A percentile compares a stretch with the other conserved stretches of the same genome.
Evolutionary conservation across 176 grass and related monocot genomes (phyloP).

Genomic region (Eragrostis nindensis): DNA sequence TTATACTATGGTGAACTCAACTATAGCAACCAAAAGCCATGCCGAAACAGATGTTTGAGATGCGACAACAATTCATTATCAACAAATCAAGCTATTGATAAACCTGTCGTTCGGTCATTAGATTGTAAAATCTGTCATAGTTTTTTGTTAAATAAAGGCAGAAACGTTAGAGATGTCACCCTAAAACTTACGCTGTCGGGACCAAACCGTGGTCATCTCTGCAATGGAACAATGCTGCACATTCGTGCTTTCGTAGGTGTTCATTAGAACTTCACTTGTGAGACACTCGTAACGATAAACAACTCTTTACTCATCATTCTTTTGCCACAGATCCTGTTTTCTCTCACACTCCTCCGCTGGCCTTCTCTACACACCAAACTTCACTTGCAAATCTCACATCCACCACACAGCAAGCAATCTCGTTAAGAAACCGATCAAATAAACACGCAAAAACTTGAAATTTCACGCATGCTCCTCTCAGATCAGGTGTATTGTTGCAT

Average conservation of each 20-base stretch:
- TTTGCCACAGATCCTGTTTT: neutral
- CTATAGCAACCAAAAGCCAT: too few relatives aligned
- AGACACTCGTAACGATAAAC: neutral
- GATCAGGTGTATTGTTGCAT: neutral
- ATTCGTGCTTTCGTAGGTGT: too few relatives aligned
- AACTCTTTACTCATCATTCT: slow-evolving; percentile 18
- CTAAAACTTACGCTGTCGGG: too few relatives aligned
- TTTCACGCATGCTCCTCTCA: neutral
- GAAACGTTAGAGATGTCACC: neutral
- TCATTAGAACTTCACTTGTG: neutral
- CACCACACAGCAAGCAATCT: neutral
- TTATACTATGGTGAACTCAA: too few relatives aligned
- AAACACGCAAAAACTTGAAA: too few relatives aligned
- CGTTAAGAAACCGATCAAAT: neutral
- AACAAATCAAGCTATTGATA: too few relatives aligned
- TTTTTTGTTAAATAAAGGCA: neutral
- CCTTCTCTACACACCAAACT: neutral
- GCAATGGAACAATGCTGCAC: too few relatives aligned
- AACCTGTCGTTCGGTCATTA: too few relatives aligned
- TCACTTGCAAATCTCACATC: neutral
- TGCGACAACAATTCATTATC: too few relatives aligned
- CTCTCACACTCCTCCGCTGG: neutral
- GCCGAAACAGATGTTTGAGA: too few relatives aligned
- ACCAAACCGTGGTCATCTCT: too few relatives aligned
- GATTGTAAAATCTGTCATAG: too few relatives aligned